These are phyloP conservation scores for Micractinium sp. DNA, from an alignment of 139 green algal species.

Conservation along the genomic window DNA sequence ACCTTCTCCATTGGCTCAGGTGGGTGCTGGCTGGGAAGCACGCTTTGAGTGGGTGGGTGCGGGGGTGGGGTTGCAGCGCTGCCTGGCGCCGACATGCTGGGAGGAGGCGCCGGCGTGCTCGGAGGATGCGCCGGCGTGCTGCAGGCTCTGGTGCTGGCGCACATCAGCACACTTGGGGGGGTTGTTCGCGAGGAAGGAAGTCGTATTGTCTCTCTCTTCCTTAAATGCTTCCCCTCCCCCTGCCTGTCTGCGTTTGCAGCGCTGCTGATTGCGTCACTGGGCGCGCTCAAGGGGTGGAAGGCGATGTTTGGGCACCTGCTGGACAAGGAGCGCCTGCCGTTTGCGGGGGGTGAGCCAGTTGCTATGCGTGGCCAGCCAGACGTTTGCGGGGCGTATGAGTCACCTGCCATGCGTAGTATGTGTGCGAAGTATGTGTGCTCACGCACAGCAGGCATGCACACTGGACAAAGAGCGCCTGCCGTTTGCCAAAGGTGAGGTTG, in stretches of 20 bases:
- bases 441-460: too few species aligned
- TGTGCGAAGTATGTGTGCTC: too few species aligned
- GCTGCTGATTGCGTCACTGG: constrained; percentile 80
- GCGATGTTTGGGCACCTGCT: constrained; percentile 89
- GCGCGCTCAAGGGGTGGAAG: constrained; percentile 82
- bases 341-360: constrained; percentile 62
- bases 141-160: neutral
- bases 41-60: too few species aligned
- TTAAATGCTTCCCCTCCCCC: neutral
- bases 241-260: constrained; percentile 13
- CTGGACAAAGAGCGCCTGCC: too few species aligned
- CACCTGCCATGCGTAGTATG: neutral
- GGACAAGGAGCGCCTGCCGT: constrained; percentile 77
- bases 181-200: too few species aligned
- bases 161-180: too few species aligned
- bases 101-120: neutral
- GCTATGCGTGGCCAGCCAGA: neutral
- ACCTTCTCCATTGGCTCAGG: constrained; percentile 88
- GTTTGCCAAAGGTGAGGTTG: too few species aligned
- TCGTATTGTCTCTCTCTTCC: too few species aligned
- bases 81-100: neutral
- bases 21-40: neutral
- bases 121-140: neutral
- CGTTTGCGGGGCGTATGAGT: neutral
- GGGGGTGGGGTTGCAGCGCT: too few species aligned